Evolutionary conservation across 2,329 filamentous ascomycete genomes (phyloP), one percentile per base, ranked within the genome.

Genomic region (Diaporthe caulivora): DNA sequence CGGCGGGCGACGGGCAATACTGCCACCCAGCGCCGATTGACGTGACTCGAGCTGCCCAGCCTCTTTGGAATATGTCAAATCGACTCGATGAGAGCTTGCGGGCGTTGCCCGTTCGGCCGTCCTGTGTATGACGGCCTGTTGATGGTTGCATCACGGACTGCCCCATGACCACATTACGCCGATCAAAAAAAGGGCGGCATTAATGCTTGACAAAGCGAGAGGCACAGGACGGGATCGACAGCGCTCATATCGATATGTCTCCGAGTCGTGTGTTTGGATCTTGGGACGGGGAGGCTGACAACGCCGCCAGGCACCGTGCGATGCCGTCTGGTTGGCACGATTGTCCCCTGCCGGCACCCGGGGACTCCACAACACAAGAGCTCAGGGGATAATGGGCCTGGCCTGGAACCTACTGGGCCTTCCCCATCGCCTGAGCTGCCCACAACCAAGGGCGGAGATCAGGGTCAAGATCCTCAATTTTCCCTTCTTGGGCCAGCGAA

Each of bases 371-470:
- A 42, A 18, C 44, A 37, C 69, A 49, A 71, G 47, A 71, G 55
- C 47, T 62, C 69, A 71, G 69, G 69, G 69, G 69, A 67, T 53
- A 18, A 62, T 54, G 54, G 69, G 47, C 69, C 55, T 71, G 68
- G 68, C 34, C 57, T 60, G 42, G 62, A 67, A 53, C 62, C 47
- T 53, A 53, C 47, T 29, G 62, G 34, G 29, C 47, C 47, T 71
- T 51, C 29, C 44, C 42, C 68, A 51, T 51, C 29, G 37, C 47
- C 26, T 49, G 49, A 69, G 24, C 17, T 44, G 51, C 47, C 68
- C 68, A 62, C 44, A 42, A 29, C 21, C 54, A 40, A 49, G 53
- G 47, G 31, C 54, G 55, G 34, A 44, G 55, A 42, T 62, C 42
- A 71, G 68, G 26, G 42, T 42, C 44, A 71, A 40, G 55, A 62